Evolutionary conservation across 176 grass and related monocot genomes (phyloP).

Genomic region (Oryza rufipogon): DNA sequence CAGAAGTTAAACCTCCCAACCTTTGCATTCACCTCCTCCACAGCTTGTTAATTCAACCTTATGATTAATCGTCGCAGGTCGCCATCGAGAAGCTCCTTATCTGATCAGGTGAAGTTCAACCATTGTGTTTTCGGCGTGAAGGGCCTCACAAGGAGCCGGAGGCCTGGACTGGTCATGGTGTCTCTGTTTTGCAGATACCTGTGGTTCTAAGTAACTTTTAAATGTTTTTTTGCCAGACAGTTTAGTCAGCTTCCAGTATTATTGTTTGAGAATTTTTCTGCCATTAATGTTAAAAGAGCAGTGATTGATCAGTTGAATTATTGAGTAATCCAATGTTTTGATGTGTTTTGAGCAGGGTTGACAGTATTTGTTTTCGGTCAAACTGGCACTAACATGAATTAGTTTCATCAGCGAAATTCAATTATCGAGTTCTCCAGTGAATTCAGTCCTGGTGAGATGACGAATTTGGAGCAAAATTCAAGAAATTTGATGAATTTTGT

Average conservation of each 20-base stretch:
- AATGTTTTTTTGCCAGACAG: background rate
- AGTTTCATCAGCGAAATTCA: too few species aligned
- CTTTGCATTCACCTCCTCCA: background rate
- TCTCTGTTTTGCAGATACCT: constrained; percentile 24
- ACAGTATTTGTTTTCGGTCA: too few species aligned
- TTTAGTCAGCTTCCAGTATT: background rate
- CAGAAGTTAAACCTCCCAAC: background rate
- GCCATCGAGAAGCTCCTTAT: constrained; percentile 87
- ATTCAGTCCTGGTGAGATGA: too few species aligned
- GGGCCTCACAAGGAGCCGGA: constrained; percentile 58
- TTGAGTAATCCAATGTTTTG: too few species aligned
- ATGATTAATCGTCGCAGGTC: constrained; percentile 46
- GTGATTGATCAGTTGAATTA: too few species aligned
- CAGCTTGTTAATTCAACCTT: background rate
- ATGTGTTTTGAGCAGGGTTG: too few species aligned
- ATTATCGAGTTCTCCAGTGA: too few species aligned
- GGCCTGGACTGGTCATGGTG: constrained; percentile 85
- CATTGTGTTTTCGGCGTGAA: constrained; percentile 66
- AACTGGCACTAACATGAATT: too few species aligned
- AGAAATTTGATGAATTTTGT: too few species aligned
- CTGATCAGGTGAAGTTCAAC: constrained; percentile 34
- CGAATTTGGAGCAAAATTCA: too few species aligned
- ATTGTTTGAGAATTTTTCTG: too few species aligned
- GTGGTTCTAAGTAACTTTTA: background rate
- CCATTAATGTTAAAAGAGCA: too few species aligned